Base-by-base conservation (phyloP, 2,329 filamentous ascomycete species). In the Calonectria fujianensis region DNA sequence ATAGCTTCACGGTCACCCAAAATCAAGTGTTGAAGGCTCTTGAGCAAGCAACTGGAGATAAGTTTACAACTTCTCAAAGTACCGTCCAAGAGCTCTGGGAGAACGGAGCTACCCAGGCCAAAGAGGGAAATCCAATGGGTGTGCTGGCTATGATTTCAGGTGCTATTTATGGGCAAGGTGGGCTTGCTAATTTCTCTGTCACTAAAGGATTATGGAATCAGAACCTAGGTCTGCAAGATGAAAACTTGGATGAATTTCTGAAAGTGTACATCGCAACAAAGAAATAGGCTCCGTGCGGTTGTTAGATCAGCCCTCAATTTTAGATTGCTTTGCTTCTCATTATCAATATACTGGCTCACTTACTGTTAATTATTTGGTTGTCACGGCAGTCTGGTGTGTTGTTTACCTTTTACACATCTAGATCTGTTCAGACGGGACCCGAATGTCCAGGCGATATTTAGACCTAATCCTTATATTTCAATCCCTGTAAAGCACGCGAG, bases 1-100 rank as follows among this genome's bases (percentile, higher is more conserved):
- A 71, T 10, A 73, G 70, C 41, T 75, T 75, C 45, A 75, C 70
- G 0, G 29, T 69, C 20, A 75, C 70, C 5, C 74, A 75, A 29
- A 74, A 71, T n/a, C 6, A 68, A 29, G 67, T 75, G 13, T 16
- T 75, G 7, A 16, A 6, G 29, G 67, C 66, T 4, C 70, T 75
- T 14, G 70, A 75, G 61, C 37, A 18, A 9, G 66, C 66, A n/a
- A 70, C 61, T 6, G 74, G 67, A 1, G 57, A 59, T 2, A 72
- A 27, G 1, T 74, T 74, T 7, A 18, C 41, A 4, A n/a, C 51
- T 18, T 52, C 54, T 18, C 70, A 54, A 20, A 32, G 41, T 24
- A 41, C 70, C 54, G 59, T 45, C 18, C 45, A 70, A 14, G 35
- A 16, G 2, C 31, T 70, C 13, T 70, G 71, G 66, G 32, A 73